These are phyloP conservation scores for Aspergillus pseudoterreus DNA, from an alignment of 2,329 filamentous ascomycete genomes.

Conservation along the genomic window DNA sequence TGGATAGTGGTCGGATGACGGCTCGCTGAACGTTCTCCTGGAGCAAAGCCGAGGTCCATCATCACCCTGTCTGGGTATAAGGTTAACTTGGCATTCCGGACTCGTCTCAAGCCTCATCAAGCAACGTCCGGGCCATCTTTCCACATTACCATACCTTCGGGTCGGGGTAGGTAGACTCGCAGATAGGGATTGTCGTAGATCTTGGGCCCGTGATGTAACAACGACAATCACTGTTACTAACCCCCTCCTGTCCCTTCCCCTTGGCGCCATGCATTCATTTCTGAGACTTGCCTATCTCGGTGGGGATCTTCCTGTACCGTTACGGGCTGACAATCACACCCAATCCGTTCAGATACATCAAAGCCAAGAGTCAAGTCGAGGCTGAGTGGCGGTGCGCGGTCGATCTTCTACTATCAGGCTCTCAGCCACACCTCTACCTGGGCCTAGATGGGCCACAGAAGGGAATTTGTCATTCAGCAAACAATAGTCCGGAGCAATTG, in stretches of 20 bases:
- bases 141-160: background rate
- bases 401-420: background rate
- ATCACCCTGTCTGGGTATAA: conserved; percentile 7
- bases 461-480: conserved; percentile 14
- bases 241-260: background rate
- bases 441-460: conserved; percentile 5
- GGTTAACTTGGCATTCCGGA: conserved; percentile 4
- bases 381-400: conserved; percentile 4
- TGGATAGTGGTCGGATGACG: background rate
- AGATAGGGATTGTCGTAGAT: background rate
- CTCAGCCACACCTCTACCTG: background rate
- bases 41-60: background rate
- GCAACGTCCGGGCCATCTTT: too few relatives aligned
- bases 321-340: background rate
- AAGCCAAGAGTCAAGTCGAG: background rate
- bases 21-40: background rate
- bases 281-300: background rate
- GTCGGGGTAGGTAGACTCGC: background rate
- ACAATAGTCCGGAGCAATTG: conserved; percentile 12
- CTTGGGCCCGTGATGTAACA: conserved; percentile 2
- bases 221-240: conserved; percentile 1
- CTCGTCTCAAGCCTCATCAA: background rate
- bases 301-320: background rate
- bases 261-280: background rate
- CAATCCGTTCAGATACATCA: background rate